phyloP scores from a whole-genome alignment of 2,329 filamentous ascomycete genomes.

The Arthrocladium fulminans region DNA sequence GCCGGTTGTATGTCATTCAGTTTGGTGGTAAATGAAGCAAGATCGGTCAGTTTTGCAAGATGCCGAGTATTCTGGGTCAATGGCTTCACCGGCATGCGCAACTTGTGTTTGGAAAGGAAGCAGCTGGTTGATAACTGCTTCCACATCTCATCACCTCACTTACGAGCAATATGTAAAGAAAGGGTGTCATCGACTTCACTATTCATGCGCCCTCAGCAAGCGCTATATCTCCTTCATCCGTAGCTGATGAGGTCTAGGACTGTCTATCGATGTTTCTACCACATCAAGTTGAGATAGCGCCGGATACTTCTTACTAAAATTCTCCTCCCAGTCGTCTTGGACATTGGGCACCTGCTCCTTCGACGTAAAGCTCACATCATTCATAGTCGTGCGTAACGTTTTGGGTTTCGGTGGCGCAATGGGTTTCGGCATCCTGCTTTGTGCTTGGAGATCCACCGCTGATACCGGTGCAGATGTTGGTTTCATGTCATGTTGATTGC shows the following conservation, averaged over 20 bases:
- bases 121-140: not conserved
- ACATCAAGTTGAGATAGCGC: constrained; percentile 78
- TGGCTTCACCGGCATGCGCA: too few species aligned
- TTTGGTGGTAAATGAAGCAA: too few species aligned
- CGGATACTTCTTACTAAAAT: constrained; percentile 80
- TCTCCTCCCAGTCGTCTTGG: constrained; percentile 54
- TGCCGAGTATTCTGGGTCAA: too few species aligned
- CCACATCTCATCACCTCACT: constrained; percentile 3
- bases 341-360: constrained; percentile 25
- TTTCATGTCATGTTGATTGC: constrained; percentile 9
- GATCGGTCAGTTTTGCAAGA: too few species aligned
- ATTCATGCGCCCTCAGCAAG: not conserved
- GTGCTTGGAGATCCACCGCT: constrained; percentile 11
- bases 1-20: too few species aligned
- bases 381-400: constrained; percentile 43
- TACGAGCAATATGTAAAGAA: not conserved
- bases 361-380: constrained; percentile 22
- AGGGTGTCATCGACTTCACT: constrained; percentile 1
- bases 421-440: constrained; percentile 31
- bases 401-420: constrained; percentile 53
- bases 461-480: constrained; percentile 17
- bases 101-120: not conserved
- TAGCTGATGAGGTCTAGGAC: constrained; percentile 30
- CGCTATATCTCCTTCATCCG: constrained; percentile 31
- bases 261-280: constrained; percentile 61